Evolutionary conservation across 2,329 filamentous ascomycete genomes (phyloP), one percentile per base, ranked within the genome.

Genomic region (Chaetothyriales sp.): DNA sequence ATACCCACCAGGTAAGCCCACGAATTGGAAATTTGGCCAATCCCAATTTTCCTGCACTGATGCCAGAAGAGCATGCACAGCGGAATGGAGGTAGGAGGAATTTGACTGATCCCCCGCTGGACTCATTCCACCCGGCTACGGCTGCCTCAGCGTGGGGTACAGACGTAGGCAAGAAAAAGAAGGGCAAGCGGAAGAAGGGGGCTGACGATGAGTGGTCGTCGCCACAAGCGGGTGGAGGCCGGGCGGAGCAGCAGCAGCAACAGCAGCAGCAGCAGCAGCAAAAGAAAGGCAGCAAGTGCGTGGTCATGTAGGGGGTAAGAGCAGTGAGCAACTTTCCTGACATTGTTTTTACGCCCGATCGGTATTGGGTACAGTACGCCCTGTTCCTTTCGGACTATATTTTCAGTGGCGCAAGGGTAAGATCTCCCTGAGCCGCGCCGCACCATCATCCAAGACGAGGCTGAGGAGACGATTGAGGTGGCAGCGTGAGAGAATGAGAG

Each of bases 221-320:
- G 43, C 56, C 52, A 8, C 48, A 15, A 5, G 33, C 15, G 5
- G 13, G 33, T 15, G 5, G 33, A 15, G 5, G 9, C 9, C 10
- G 33, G 4, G 13, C 5, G 33, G 33, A 40, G 10, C 33, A 40
- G 33, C 33, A 15, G 29, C 29, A 9, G 2, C 54, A 10, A 29
- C 46, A 6, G 29, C 18, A 19, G 22, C 33, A 18, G 28, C 47
- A n/a, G n/a, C 37, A 40, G n/a, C 51, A 48, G 43, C 47, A 33
- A 37, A 52, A 58, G 44, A 58, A 54, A 19, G 54, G 53, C 18
- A 49, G 54, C 22, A 53, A 50, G 49, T 60, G 58, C 52, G 37
- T 55, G 29, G 56, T 60, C 44, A 60, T 60, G 58, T 60, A 43
- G 57, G 10, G 10, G 5, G 33, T 15, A 40, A 13, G 10, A 25